phyloP scores from a whole-genome alignment of 139 green algal genomes.

The Chlorella sp. region DNA sequence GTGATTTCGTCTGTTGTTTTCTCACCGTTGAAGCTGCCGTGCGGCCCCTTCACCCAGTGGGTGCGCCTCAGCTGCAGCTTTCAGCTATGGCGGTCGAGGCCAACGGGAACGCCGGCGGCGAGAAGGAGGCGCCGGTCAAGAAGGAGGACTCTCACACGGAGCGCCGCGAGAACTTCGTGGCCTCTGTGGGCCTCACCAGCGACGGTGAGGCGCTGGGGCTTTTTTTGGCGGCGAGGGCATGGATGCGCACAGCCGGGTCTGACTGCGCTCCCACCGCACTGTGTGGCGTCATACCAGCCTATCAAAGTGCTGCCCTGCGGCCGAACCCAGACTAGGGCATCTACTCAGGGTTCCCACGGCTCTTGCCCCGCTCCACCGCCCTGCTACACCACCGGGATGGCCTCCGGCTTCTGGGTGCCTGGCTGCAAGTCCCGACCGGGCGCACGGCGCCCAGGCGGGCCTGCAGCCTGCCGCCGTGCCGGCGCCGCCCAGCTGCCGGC shows the following conservation, averaged over 20 bases:
- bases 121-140: conserved; percentile 6
- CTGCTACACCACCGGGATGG: too few relatives aligned
- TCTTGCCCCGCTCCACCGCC: too few relatives aligned
- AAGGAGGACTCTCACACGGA: conserved; percentile 9
- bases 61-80: background rate
- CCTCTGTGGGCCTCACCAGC: background rate
- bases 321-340: too few relatives aligned
- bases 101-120: background rate
- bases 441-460: too few relatives aligned
- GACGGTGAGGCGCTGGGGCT: background rate
- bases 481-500: background rate
- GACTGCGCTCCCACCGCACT: too few relatives aligned
- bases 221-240: background rate
- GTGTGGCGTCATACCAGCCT: too few relatives aligned
- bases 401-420: background rate
- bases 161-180: conserved; percentile 24
- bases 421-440: background rate
- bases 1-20: background rate
- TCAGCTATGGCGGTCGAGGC: background rate
- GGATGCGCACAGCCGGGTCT: too few relatives aligned
- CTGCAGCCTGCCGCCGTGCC: too few relatives aligned
- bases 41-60: background rate
- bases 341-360: too few relatives aligned
- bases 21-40: background rate
- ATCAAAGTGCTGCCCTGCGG: too few relatives aligned